Base-by-base conservation (phyloP, 495 filamentous ascomycete genomes). In the Penicillium desertorum region DNA sequence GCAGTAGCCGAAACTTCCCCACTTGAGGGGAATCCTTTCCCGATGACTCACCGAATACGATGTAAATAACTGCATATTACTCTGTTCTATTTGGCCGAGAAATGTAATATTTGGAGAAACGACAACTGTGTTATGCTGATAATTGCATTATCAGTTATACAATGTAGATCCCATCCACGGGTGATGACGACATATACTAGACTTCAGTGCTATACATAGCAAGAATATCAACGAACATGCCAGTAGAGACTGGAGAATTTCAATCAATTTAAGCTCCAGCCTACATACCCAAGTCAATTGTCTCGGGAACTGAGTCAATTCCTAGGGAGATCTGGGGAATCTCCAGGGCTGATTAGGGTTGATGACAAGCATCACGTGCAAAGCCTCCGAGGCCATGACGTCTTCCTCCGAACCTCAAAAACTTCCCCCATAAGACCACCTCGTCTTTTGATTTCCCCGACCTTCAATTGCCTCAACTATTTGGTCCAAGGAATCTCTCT, bases 371-470 rank as follows among this genome's bases (percentile, higher is more conserved):
- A 57, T 54, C 52, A 50, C 49, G 45, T 51, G 62, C 66, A 69
- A 34, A 5, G 8, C 0, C 0, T 17, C 11, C 19, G 37, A 25
- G 27, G 51, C 59, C 61, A 76, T 76, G 74, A 76, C 74, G 72
- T 76, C 68, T 70, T 61, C 51, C 60, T 54, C 46, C 51, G 45
- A 63, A 56, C 51, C 27, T 56, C 57, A 60, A 62, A 66, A 64
- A 55, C 41, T 61, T 51, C 57, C 62, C 58, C 59, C 47, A 53
- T 61, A 62, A 69, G 66, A 71, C 69, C 67, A 68, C 68, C 65
- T 70, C 59, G 54, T 62, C 61, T 60, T 47, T 51, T 51, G 37
- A 50, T 34, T 25, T 42, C 17, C 32, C 47, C 16, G 30, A 32
- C 43, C 41, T 30, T 55, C 55, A 60, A 54, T 64, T 60, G 36